Base-by-base conservation (phyloP, 768 basidiomycete genomes). In the Tulasnella sp. region DNA sequence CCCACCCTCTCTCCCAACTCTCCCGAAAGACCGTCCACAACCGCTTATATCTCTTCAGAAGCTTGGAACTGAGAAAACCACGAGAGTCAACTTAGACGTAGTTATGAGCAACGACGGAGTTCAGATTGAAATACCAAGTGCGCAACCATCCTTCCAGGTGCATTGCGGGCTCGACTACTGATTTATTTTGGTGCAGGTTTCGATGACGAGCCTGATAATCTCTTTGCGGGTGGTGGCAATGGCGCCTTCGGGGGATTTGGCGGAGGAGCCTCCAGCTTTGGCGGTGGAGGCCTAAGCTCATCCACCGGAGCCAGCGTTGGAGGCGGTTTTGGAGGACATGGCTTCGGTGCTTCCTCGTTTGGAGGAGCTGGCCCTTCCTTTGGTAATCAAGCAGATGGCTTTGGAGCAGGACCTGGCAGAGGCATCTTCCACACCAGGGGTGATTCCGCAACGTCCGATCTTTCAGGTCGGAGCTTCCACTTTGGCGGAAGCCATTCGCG, bases 381-480 rank as follows among this genome's bases (percentile, higher is more conserved):
- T 40, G 83, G 80, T 0, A 29, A 6, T 40, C 71, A 45, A 49
- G 69, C 31, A 25, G 76, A 72, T 92, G 79, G 93, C 92, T 25
- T 92, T 93, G 12, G 83, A 83, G 67, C 87, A 87, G 77, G 8
- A 15, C 11, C 58, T 34, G 58, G 83, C 85, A 70, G 82, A 83
- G 17, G 90, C 91, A 72, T 85, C 82, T 93, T 93, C 45, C 93
- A 94, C 82, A 83, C 88, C 29, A 87, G 93, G 74, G 90, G 88
- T n/a, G 92, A 93, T 81, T 94, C 93, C 12, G 86, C 87, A 29
- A 86, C 92, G 3, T 94, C 93, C 0, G 88, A 92, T 75, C 91
- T 93, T 80, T 94, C 93, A 67, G 64, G 12, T 49, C 73, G 73
- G 12, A 74, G 73, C 73, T 74, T 74, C 29, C 73, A 74, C 29